A percentile compares a stretch with the other conserved stretches of the same genome.
Conservation (phyloP, 768 basidiomycete species). For the Lactarius hatsudake region DNA sequence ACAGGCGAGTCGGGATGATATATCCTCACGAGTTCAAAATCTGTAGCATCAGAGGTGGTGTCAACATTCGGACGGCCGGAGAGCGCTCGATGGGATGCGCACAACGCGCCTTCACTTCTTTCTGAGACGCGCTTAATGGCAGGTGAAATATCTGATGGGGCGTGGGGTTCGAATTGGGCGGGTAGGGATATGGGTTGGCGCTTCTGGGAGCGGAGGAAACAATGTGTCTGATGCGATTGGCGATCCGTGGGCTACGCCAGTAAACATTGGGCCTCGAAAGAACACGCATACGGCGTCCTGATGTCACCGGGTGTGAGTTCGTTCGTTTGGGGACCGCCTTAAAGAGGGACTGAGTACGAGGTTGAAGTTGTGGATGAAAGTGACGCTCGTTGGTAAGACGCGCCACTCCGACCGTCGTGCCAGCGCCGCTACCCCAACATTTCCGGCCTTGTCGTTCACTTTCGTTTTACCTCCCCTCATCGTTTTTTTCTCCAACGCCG, state of each 20-base stretch:
- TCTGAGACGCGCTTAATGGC: conserved; percentile 34
- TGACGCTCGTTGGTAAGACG: no score
- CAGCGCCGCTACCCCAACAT: no score
- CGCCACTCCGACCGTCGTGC: no score
- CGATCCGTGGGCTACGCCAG: neutral
- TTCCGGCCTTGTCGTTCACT: no score
- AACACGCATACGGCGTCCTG: neutral
- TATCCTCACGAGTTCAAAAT: conserved; percentile 75
- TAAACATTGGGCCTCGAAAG: neutral
- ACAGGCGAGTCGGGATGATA: conserved; percentile 72
- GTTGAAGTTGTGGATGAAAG: no score
- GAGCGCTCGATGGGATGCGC: conserved; percentile 25
- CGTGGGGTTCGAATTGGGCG: conserved; percentile 34
- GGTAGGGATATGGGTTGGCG: conserved; percentile 38
- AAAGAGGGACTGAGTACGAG: no score
- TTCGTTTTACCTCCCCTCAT: no score
- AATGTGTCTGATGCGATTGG: neutral
- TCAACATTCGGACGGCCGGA: conserved; percentile 20
- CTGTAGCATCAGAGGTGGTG: conserved; percentile 36
- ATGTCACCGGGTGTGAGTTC: neutral
- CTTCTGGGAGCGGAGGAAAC: conserved; percentile 26
- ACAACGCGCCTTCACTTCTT: conserved; percentile 42
- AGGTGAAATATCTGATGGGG: conserved; percentile 44
- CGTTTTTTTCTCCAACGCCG: no score
- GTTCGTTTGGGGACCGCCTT: no score